Conservation (phyloP, 352 stramenopile species). For the Phytophthora meadii region DNA sequence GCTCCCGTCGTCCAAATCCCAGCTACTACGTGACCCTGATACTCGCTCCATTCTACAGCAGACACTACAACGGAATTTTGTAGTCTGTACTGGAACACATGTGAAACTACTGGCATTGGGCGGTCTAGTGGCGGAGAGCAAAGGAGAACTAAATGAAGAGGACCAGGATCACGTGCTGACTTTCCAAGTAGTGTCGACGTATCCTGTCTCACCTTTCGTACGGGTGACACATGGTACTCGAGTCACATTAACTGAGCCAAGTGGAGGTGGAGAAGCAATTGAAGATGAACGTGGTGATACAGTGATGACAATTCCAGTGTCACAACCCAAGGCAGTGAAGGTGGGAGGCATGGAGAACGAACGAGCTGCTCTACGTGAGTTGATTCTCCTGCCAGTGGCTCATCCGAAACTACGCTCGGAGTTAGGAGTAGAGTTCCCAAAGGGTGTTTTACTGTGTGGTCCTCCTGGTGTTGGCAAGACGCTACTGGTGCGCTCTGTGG, state of each 20-base stretch:
- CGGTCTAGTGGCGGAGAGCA: slow-evolving; percentile 30
- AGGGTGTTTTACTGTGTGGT: slow-evolving; percentile 75
- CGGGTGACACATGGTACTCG: slow-evolving; percentile 53
- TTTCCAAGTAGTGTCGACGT: slow-evolving; percentile 61
- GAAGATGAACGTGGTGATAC: background rate
- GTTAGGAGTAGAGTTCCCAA: slow-evolving; percentile 72
- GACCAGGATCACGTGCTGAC: slow-evolving; percentile 19
- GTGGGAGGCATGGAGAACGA: slow-evolving; percentile 79
- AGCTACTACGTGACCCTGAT: slow-evolving; percentile 35
- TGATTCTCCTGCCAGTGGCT: slow-evolving; percentile 71
- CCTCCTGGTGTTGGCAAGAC: slow-evolving; percentile 86
- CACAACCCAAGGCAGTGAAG: slow-evolving; percentile 23
- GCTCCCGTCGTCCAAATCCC: slow-evolving; percentile 13
- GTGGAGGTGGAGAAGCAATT: background rate
- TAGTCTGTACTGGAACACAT: slow-evolving; percentile 45
- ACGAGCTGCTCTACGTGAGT: slow-evolving; percentile 60
- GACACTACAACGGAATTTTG: slow-evolving; percentile 59
- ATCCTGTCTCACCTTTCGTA: slow-evolving; percentile 42
- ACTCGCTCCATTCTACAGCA: slow-evolving; percentile 63
- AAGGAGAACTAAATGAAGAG: slow-evolving; percentile 6
- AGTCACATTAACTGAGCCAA: slow-evolving; percentile 57
- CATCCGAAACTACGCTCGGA: slow-evolving; percentile 39
- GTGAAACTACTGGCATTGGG: slow-evolving; percentile 49
- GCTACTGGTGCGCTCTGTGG: slow-evolving; percentile 72
- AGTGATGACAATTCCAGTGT: background rate